phyloP scores from a whole-genome alignment of 345 rosid genomes.

The Populus alba region DNA sequence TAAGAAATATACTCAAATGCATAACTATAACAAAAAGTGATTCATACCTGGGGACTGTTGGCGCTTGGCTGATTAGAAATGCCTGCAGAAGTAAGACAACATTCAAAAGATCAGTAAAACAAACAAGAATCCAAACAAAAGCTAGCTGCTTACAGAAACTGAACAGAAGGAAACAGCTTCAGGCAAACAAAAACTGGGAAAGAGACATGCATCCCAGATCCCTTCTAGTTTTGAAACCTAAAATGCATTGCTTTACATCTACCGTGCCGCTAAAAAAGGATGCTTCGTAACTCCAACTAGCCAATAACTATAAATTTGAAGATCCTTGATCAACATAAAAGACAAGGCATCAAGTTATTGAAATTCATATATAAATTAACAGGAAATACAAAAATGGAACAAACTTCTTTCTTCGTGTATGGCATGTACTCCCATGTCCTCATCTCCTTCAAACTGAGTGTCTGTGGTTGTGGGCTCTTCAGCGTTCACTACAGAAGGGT shows the following conservation, averaged over 20 bases:
- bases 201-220: not conserved
- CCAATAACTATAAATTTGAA: not conserved
- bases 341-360: not conserved
- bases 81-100: constrained; percentile 37
- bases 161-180: not conserved
- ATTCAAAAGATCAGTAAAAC: constrained; percentile 1
- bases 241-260: not conserved
- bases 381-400: not conserved
- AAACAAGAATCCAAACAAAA: not conserved
- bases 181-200: not conserved
- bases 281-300: not conserved
- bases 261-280: not conserved
- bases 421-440: constrained; percentile 23
- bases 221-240: not conserved
- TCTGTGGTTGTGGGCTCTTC: constrained; percentile 39
- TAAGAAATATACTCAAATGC: not conserved
- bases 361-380: not conserved
- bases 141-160: not conserved
- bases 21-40: constrained; percentile 10
- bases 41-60: constrained; percentile 45
- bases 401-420: constrained; percentile 44
- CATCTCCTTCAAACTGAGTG: constrained; percentile 29
- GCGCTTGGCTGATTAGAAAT: constrained; percentile 36
- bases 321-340: not conserved
- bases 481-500: constrained; percentile 29